Evolutionary conservation across 768 basidiomycete species (phyloP).

Genomic region (Candolleomyces aberdarensis): DNA sequence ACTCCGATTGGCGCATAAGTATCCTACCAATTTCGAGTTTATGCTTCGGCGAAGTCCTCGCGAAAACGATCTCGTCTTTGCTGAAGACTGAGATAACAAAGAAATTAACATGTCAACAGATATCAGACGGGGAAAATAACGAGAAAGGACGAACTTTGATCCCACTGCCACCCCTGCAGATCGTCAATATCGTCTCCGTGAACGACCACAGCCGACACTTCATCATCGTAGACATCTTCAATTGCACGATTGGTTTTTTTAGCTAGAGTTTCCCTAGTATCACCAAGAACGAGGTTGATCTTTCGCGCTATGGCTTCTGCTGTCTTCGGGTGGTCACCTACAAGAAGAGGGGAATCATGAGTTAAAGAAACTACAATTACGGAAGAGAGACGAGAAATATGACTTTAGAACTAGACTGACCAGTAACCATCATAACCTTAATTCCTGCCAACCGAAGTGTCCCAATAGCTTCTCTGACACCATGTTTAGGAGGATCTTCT

Average conservation of each 20-base stretch:
- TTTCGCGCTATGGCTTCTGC: conserved; percentile 73
- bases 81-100: conserved; percentile 46
- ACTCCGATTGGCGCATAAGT: background rate
- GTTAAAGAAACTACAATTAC: background rate
- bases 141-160: conserved; percentile 48
- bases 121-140: background rate
- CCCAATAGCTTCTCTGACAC: conserved; percentile 69
- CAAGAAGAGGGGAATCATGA: background rate
- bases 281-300: conserved; percentile 66
- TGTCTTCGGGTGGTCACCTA: conserved; percentile 70
- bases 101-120: background rate
- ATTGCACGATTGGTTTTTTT: conserved; percentile 50
- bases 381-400: background rate
- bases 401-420: conserved; percentile 23
- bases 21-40: conserved; percentile 66
- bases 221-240: conserved; percentile 65
- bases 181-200: conserved; percentile 68
- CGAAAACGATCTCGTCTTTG: conserved; percentile 70
- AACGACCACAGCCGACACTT: conserved; percentile 62
- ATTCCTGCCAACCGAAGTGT: conserved; percentile 69
- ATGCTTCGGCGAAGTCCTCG: conserved; percentile 68
- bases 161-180: conserved; percentile 72
- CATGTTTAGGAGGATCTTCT: conserved; percentile 70
- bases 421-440: conserved; percentile 77
- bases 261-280: conserved; percentile 60